These are phyloP conservation scores for Salvia sclarea DNA, from an alignment of 305 asterid species.

Conservation along the genomic window DNA sequence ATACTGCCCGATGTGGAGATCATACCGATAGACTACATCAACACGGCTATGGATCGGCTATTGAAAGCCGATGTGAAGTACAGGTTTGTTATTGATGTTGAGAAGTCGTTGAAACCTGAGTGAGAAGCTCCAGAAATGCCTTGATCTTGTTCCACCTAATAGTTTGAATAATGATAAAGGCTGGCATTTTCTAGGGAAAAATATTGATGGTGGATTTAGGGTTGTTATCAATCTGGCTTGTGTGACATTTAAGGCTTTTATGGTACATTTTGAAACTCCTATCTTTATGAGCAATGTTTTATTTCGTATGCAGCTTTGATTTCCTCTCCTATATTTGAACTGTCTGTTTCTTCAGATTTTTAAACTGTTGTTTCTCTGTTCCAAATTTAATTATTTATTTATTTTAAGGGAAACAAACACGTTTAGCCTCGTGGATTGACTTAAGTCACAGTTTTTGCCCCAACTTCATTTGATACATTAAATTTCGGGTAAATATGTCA, in stretches of 20 bases:
- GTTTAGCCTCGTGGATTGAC: too few relatives aligned
- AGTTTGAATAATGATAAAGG: not conserved
- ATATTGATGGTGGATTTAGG: not conserved
- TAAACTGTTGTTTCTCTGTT: too few relatives aligned
- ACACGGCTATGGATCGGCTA: constrained; percentile 40
- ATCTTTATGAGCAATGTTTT: not conserved
- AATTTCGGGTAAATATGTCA: too few relatives aligned
- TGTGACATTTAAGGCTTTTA: not conserved
- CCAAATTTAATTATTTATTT: too few relatives aligned
- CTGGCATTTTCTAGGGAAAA: not conserved
- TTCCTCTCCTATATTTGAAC: too few relatives aligned
- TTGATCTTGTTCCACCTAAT: not conserved
- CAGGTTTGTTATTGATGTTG: constrained; percentile 37
- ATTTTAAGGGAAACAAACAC: too few relatives aligned
- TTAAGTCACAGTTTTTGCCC: too few relatives aligned
- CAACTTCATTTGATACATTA: too few relatives aligned
- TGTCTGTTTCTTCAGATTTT: too few relatives aligned
- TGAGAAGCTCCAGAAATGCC: constrained; percentile 2
- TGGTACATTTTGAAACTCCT: not conserved
- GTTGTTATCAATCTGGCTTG: not conserved
- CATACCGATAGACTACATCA: constrained; percentile 35
- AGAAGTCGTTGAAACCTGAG: constrained; percentile 32
- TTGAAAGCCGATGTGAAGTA: constrained; percentile 36
- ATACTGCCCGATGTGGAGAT: constrained; percentile 38
- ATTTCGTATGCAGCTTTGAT: not conserved